Percentiles rank a stretch among this genome's conserved stretches.
These are phyloP conservation scores for Symbiodinium natans DNA, from an alignment of 73 alveolate genomes.

Conservation along the genomic window DNA sequence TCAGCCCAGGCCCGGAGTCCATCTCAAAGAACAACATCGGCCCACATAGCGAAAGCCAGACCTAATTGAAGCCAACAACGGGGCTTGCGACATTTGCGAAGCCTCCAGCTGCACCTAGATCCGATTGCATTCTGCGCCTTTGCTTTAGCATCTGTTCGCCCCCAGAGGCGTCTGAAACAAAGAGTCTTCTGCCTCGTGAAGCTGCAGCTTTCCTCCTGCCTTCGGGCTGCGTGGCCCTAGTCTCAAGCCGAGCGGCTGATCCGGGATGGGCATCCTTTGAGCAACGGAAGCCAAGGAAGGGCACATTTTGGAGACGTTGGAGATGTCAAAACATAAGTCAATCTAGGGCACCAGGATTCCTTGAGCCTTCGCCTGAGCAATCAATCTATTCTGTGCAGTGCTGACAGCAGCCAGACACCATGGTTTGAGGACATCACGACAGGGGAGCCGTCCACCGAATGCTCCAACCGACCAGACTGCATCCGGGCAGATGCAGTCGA, in stretches of 20 bases:
- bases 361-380: background rate
- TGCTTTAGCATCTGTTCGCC: no score
- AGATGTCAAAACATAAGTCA: no score
- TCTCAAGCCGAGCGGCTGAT: background rate
- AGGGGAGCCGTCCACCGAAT: constrained; percentile 1
- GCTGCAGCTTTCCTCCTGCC: no score
- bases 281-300: no score
- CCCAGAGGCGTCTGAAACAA: no score
- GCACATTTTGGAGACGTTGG: no score
- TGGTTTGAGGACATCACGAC: background rate
- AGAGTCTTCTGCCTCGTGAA: no score
- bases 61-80: background rate
- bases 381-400: background rate
- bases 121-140: no score
- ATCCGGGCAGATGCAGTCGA: background rate
- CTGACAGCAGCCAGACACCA: background rate
- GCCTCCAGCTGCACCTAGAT: no score
- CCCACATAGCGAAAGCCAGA: constrained; percentile 70
- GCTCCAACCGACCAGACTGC: background rate
- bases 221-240: no score
- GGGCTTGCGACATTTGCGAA: no score
- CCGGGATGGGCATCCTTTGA: background rate
- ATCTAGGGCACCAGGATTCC: background rate
- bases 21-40: constrained; percentile 65
- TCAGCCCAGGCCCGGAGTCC: constrained; percentile 36